Base-by-base conservation (phyloP, 139 green algal species). In the Astrephomene gubernaculifera region DNA sequence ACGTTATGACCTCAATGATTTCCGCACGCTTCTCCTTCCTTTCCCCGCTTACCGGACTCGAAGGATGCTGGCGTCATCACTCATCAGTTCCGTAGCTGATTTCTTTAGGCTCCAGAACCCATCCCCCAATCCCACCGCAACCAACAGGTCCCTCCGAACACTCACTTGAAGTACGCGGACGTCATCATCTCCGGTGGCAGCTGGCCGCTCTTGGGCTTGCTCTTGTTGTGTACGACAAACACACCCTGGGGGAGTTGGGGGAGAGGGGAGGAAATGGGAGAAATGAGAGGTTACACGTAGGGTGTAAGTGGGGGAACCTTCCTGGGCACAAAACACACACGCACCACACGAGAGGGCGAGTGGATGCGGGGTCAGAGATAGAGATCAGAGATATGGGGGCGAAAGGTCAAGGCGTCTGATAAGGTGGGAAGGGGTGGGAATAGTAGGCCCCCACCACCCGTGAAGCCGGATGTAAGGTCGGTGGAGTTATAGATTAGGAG, bases 141-240 rank as follows among this genome's bases (percentile, higher is more conserved):
- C 45, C 45, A 29, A n/a, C 54, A 65, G 54, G 9, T 41, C 64
- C 31, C 65, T 72, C 7, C 31, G n/a, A 2, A 5, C 3, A 14
- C 76, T 14, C 44, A 86, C 79, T 86, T 86, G 67, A 86, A 86
- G 65, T 86, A 86, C 29, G 3, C 9, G 0, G 7, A 25, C 65
- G 69, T 65, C 79, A 86, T n/a, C 8, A 86, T 7, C 27, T 27
- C 65, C 7, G 41, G 39, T 2, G 79, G 79, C 79, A 86, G 65
- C 45, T 21, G 0, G 14, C 79, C 79, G 2, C 1, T 60, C 64
- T 86, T 86, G 29, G 12, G 9, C 65, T 86, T 86, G 33, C 57
- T 33, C 79, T 86, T 86, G 79, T 86, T 86, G 45, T 86, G 79
- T 6, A 86, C 79, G 10, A 86, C 79, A 31, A 86, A 86, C 35